A percentile compares a stretch with the other conserved stretches of the same genome.
These are phyloP conservation scores for Arabidopsis arenosa DNA, from an alignment of 345 rosid genomes.

Conservation along the genomic window DNA sequence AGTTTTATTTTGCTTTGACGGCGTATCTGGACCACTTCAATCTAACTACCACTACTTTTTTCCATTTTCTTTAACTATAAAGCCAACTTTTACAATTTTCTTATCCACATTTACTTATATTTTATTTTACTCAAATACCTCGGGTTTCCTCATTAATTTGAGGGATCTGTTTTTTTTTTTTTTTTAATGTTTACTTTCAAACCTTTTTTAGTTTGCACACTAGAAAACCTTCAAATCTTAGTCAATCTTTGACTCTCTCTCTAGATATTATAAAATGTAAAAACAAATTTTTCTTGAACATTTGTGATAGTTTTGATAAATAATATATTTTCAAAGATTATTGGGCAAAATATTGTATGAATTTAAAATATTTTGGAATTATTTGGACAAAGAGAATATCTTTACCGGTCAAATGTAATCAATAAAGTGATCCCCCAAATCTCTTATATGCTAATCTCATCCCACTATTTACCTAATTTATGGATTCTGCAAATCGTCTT, in stretches of 20 bases:
- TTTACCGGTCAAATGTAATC: constrained; percentile 43
- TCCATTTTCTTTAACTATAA: constrained; percentile 20
- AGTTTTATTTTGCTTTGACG: constrained; percentile 29
- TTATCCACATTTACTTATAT: background rate
- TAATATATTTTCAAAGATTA: constrained; percentile 1
- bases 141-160: constrained; percentile 18
- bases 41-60: background rate
- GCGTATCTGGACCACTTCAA: constrained; percentile 37
- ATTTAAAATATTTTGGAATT: constrained; percentile 22
- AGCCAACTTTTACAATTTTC: constrained; percentile 4
- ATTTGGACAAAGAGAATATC: constrained; percentile 38
- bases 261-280: background rate
- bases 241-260: constrained; percentile 3
- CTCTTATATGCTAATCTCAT: constrained; percentile 37
- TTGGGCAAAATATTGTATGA: background rate
- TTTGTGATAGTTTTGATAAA: background rate
- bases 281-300: background rate
- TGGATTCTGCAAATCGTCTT: constrained; percentile 40
- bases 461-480: constrained; percentile 37
- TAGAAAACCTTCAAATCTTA: background rate
- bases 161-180: constrained; percentile 22
- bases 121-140: constrained; percentile 19
- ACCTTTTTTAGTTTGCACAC: background rate
- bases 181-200: background rate
- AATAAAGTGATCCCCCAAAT: constrained; percentile 43